phyloP scores from a whole-genome alignment of 2,329 filamentous ascomycete genomes.

The Ceratocystiopsis sp. region DNA sequence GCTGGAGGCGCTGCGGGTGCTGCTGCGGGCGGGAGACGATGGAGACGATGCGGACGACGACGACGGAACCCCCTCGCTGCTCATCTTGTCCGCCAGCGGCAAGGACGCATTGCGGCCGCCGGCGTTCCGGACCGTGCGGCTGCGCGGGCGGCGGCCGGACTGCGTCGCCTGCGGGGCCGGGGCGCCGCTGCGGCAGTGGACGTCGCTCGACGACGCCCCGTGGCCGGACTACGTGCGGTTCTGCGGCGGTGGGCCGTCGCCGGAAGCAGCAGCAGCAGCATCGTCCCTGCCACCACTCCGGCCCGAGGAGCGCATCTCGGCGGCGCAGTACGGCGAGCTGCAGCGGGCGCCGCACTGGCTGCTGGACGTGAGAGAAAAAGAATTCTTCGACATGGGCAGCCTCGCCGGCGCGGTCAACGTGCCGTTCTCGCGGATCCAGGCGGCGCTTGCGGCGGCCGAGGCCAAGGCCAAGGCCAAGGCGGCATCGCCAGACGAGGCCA shows the following conservation, averaged over 20 bases:
- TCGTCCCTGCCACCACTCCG: conserved; percentile 20
- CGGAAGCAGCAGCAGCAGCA: rapidly evolving
- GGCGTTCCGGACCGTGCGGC: conserved; percentile 54
- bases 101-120: conserved; percentile 12
- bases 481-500: background rate
- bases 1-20: conserved; percentile 72
- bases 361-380: conserved; percentile 69
- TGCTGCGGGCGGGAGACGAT: conserved; percentile 24
- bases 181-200: conserved; percentile 28
- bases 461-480: background rate
- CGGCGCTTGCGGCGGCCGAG: no score
- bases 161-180: conserved; percentile 62
- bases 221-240: conserved; percentile 74
- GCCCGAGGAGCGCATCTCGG: conserved; percentile 50
- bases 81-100: conserved; percentile 32
- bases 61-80: conserved; percentile 13
- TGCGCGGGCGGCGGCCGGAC: conserved; percentile 49
- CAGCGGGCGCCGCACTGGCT: conserved; percentile 31
- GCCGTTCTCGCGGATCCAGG: conserved; percentile 37
- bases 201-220: conserved; percentile 15
- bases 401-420: conserved; percentile 62
- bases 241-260: conserved; percentile 38
- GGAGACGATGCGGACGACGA: no score
- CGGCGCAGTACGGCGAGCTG: conserved; percentile 33
- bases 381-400: conserved; percentile 67